Percentiles rank a stretch among this genome's conserved stretches.
phyloP scores from a whole-genome alignment of 1,284 basidiomycete genomes.

The Cystobasidium sp. region DNA sequence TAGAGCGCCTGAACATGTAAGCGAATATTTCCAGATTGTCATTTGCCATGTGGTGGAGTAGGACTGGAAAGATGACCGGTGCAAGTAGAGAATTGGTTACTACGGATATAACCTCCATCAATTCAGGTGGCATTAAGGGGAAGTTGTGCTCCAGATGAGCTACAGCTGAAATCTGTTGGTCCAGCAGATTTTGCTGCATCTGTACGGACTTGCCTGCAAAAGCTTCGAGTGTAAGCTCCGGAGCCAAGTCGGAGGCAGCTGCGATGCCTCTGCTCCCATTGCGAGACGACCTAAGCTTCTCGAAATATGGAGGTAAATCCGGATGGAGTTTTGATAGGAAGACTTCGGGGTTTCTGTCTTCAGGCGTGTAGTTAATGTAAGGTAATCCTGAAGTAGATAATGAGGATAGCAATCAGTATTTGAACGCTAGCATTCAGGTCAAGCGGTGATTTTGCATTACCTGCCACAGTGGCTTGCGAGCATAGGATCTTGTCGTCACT shows the following conservation, averaged over 20 bases:
- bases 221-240: neutral
- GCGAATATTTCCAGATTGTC: slow-evolving; percentile 32
- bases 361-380: slow-evolving; percentile 18
- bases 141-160: slow-evolving; percentile 29
- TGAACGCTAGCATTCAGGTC: neutral
- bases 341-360: slow-evolving; percentile 11
- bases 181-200: slow-evolving; percentile 11
- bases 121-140: slow-evolving; percentile 25
- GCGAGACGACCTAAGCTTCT: neutral
- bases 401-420: neutral
- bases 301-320: slow-evolving; percentile 26
- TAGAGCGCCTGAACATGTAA: slow-evolving; percentile 22
- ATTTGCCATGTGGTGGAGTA: slow-evolving; percentile 28
- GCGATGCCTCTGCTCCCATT: neutral
- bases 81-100: slow-evolving; percentile 8
- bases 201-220: neutral
- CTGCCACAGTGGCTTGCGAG: slow-evolving; percentile 19
- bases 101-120: slow-evolving; percentile 24
- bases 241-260: neutral
- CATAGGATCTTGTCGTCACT: slow-evolving; percentile 39
- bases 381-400: slow-evolving; percentile 11
- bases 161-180: slow-evolving; percentile 17
- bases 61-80: slow-evolving; percentile 21
- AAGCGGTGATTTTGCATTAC: neutral
- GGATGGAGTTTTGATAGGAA: slow-evolving; percentile 31